Evolutionary conservation across 306 rosid species (phyloP).

Genomic region (Ormosia emarginata): DNA sequence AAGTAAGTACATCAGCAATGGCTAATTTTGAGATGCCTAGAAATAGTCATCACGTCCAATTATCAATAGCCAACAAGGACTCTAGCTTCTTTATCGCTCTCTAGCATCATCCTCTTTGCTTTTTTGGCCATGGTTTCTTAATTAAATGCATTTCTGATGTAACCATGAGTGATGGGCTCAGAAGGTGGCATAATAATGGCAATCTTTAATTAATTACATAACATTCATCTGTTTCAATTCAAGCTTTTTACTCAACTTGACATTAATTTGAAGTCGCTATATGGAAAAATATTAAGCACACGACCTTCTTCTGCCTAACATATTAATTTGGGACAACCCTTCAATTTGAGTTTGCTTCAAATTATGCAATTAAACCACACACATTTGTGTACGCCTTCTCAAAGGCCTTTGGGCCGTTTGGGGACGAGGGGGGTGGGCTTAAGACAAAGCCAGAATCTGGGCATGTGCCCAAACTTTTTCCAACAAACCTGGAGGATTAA

Average conservation of each 20-base stretch:
- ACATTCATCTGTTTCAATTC: background rate
- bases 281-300: background rate
- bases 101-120: background rate
- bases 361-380: background rate
- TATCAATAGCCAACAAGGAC: background rate
- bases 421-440: no score
- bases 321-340: background rate
- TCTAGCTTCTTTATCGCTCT: no score
- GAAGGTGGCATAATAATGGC: background rate
- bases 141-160: background rate
- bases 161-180: background rate
- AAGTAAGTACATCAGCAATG: background rate
- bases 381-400: background rate
- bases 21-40: no score
- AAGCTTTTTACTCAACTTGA: background rate
- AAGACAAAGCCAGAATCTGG: no score
- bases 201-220: background rate
- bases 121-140: background rate
- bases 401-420: background rate
- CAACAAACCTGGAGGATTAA: no score
- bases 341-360: background rate
- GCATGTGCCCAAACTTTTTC: no score
- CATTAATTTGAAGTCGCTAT: background rate
- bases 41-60: background rate
- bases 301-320: background rate